Conservation (phyloP, 345 rosid genomes). For the Populus pruinosa region DNA sequence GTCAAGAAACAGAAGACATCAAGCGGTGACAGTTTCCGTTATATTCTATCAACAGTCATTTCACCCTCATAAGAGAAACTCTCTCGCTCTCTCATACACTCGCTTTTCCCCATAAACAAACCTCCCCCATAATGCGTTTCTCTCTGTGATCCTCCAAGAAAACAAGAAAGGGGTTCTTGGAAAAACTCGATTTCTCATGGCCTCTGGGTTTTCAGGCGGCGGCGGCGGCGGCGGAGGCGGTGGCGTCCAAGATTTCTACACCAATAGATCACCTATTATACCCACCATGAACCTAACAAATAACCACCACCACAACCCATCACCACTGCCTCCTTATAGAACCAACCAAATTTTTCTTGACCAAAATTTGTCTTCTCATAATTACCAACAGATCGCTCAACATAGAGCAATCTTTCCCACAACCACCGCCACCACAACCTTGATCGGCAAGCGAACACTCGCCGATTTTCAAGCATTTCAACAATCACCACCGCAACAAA, state of each 20-base stretch:
- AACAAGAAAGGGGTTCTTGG: background rate
- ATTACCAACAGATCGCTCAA: constrained; percentile 45
- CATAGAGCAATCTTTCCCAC: constrained; percentile 21
- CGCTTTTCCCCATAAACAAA: constrained; percentile 5
- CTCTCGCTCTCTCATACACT: constrained; percentile 1
- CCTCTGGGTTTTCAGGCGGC: constrained; percentile 78
- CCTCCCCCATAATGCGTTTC: constrained; percentile 34
- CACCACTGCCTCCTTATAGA: constrained; percentile 33
- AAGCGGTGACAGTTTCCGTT: constrained; percentile 6
- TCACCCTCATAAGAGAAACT: constrained; percentile 22
- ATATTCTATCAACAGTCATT: constrained; percentile 36
- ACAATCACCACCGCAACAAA: constrained; percentile 10
- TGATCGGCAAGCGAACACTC: constrained; percentile 65
- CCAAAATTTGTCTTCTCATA: constrained; percentile 21
- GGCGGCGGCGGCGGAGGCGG: background rate
- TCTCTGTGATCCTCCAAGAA: constrained; percentile 3
- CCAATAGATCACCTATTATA: constrained; percentile 45
- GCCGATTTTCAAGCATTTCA: constrained; percentile 61
- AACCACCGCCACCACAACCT: background rate
- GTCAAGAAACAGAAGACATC: background rate
- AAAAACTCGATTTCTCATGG: constrained; percentile 35
- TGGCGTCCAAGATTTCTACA: constrained; percentile 51
- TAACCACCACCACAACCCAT: constrained; percentile 19
- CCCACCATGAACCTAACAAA: constrained; percentile 29
- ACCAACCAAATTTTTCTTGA: constrained; percentile 54